A percentile compares a stretch with the other conserved stretches of the same genome.
phyloP scores from a whole-genome alignment of 176 grass and related monocot genomes.

The Phyllostachys edulis region DNA sequence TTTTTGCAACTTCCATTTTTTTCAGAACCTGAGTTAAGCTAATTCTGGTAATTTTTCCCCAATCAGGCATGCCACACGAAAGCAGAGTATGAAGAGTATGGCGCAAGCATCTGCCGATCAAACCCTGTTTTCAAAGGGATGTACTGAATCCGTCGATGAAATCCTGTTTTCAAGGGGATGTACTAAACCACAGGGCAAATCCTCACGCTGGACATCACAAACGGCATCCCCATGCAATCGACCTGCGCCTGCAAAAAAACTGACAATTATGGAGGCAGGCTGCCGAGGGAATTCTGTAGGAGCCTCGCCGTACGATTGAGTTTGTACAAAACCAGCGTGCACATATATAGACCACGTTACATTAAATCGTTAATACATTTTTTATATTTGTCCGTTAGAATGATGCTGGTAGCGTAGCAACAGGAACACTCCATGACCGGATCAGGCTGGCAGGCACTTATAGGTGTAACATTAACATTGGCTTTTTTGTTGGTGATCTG shows the following conservation, averaged over 20 bases:
- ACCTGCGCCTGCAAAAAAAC: not conserved
- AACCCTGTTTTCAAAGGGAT: conserved; percentile 99
- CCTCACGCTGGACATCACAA: not conserved
- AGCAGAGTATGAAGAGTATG: conserved; percentile 97
- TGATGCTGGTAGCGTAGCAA: conserved; percentile 4
- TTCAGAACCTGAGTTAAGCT: conserved; percentile 2
- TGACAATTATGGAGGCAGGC: not conserved
- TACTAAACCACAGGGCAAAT: not conserved
- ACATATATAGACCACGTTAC: conserved; percentile 23
- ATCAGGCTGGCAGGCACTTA: not conserved
- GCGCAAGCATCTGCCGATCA: conserved; percentile 85
- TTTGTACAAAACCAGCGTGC: conserved; percentile 41
- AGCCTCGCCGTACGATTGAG: not conserved
- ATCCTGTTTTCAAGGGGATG: not conserved
- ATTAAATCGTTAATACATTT: not conserved
- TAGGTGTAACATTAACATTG: not conserved
- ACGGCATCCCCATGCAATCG: not conserved
- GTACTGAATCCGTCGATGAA: conserved; percentile 42
- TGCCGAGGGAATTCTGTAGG: not conserved
- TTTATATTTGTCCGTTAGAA: not conserved
- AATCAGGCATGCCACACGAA: conserved; percentile 95
- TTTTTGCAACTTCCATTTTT: not conserved
- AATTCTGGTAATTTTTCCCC: not conserved
- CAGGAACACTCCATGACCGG: not conserved
- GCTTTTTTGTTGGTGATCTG: not conserved